Evolutionary conservation across 192 early-diverging fungal species (phyloP).

Genomic region (Entomortierella chlamydospora): DNA sequence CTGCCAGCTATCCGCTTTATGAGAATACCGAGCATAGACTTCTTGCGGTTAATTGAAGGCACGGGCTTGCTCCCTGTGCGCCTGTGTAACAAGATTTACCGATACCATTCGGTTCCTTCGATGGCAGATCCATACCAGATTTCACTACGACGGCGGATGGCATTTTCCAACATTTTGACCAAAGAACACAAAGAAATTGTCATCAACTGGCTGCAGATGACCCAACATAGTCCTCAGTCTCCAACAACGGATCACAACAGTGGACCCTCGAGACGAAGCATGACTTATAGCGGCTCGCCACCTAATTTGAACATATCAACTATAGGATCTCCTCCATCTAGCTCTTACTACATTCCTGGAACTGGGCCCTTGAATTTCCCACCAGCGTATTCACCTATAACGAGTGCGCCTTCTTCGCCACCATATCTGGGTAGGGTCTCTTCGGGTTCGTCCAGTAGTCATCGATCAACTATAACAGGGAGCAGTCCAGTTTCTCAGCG

Average conservation of each 20-base stretch:
- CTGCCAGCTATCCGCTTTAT: slow-evolving; percentile 39
- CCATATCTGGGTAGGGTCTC: not conserved
- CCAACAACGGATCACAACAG: not conserved
- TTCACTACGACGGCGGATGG: slow-evolving; percentile 37
- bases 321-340: not conserved
- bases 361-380: not conserved
- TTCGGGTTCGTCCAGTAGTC: not conserved
- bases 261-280: not conserved
- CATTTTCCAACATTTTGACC: slow-evolving; percentile 38
- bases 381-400: slow-evolving; percentile 2
- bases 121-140: slow-evolving; percentile 46
- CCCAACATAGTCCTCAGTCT: not conserved
- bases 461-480: slow-evolving; percentile 1
- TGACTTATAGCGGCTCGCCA: not conserved
- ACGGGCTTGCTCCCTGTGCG: slow-evolving; percentile 37
- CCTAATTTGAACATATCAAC: not conserved
- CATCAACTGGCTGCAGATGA: slow-evolving; percentile 26
- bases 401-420: not conserved
- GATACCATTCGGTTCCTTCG: slow-evolving; percentile 47
- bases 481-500: not conserved
- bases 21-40: slow-evolving; percentile 37
- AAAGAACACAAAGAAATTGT: slow-evolving; percentile 45
- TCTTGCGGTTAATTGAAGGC: slow-evolving; percentile 40
- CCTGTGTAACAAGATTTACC: slow-evolving; percentile 44
- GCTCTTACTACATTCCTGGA: not conserved